phyloP scores from a whole-genome alignment of 2,329 filamentous ascomycete genomes.

The Xylariaceae sp. region DNA sequence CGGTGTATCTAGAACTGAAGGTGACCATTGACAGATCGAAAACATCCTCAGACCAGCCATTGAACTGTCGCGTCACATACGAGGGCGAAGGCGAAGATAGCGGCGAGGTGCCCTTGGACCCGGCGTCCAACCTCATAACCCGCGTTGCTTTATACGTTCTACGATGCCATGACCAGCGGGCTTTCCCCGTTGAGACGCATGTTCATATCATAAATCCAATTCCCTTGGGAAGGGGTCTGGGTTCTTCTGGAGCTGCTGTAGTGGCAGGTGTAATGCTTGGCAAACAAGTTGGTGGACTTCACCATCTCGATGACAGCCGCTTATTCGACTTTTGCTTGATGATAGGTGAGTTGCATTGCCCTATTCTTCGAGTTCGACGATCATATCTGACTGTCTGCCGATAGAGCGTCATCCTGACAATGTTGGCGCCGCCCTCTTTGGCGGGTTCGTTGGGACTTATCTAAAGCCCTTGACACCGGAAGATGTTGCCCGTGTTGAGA shows the following conservation, averaged over 20 bases:
- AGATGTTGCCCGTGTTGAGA: conserved; percentile 87
- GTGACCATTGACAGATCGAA: conserved; percentile 69
- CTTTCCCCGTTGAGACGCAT: conserved; percentile 81
- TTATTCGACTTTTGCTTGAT: conserved; percentile 96
- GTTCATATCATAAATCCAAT: conserved; percentile 97
- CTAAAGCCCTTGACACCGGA: conserved; percentile 87
- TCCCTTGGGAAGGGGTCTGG: conserved; percentile 84
- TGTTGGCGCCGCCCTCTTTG: conserved; percentile 90
- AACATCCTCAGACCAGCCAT: conserved; percentile 54
- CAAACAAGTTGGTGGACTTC: conserved; percentile 80
- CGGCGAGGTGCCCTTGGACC: conserved; percentile 75
- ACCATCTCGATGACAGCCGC: conserved; percentile 70
- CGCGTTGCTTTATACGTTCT: conserved; percentile 92
- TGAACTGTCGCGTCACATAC: conserved; percentile 90
- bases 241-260: conserved; percentile 93
- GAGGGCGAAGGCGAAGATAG: conserved; percentile 74
- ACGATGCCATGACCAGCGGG: conserved; percentile 81
- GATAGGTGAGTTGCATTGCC: conserved; percentile 61
- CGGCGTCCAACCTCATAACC: conserved; percentile 88
- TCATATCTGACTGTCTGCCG: neutral
- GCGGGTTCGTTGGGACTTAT: conserved; percentile 95
- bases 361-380: too few species aligned
- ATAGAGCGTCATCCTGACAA: conserved; percentile 86
- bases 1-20: conserved; percentile 86
- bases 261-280: conserved; percentile 92